phyloP scores from a whole-genome alignment of 352 stramenopile species.

The Phytopythium delawarense region DNA sequence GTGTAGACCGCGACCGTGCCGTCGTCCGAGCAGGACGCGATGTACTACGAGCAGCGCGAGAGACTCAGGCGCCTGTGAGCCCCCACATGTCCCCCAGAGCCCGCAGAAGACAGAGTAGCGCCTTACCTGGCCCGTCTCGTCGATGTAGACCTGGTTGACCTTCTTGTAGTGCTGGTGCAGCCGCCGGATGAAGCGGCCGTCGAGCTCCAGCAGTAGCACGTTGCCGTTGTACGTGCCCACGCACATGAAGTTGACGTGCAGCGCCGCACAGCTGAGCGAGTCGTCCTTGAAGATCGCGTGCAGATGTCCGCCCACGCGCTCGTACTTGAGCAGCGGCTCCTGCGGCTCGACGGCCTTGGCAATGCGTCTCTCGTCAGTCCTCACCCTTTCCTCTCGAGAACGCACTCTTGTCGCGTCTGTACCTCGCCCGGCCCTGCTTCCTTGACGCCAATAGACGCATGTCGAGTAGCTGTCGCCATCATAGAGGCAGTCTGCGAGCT shows the following conservation, averaged over 20 bases:
- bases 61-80: not conserved
- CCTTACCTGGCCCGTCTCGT: conserved; percentile 65
- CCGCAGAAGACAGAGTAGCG: not conserved
- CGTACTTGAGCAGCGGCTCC: conserved; percentile 85
- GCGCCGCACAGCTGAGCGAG: conserved; percentile 73
- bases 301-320: conserved; percentile 80
- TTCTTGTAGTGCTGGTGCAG: conserved; percentile 88
- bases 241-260: conserved; percentile 80
- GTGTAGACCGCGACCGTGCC: conserved; percentile 80
- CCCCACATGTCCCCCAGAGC: not conserved
- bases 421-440: conserved; percentile 1
- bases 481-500: not conserved
- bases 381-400: not conserved
- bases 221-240: conserved; percentile 77
- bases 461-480: not conserved
- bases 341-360: conserved; percentile 10
- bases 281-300: conserved; percentile 86
- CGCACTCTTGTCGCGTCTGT: not conserved
- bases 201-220: conserved; percentile 72
- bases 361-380: too few species aligned
- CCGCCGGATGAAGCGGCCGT: conserved; percentile 71
- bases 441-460: not conserved
- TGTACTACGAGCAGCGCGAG: conserved; percentile 35
- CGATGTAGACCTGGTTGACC: conserved; percentile 81
- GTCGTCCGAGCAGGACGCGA: conserved; percentile 83